Evolutionary conservation across 1,139 yeast species (phyloP), one percentile per base, ranked within the genome.

Genomic region (Hansenula lynferdii): DNA sequence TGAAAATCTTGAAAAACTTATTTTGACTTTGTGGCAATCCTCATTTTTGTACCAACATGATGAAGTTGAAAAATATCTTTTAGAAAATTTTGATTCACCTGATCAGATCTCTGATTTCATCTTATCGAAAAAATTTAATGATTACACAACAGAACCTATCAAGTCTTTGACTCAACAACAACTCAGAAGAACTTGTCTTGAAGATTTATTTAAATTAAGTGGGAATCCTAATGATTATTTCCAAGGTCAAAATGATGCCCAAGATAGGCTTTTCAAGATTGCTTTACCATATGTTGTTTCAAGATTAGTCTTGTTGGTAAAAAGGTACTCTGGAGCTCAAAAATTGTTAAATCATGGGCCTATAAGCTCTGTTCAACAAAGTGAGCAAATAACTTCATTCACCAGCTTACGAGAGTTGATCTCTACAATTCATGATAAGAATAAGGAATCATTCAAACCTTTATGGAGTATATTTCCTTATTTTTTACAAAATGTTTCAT

Each of bases 31-130:
- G 3, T 75, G 77, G 70, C 51, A 58, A 2, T 59, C 70, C 15
- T 79, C 86, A 3, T 73, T 71, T 42, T 55, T 77, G 14, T 79
- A 76, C 53, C 65, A 67, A 27, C 58, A 67, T 22, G 76, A 70
- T 43, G 75, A 70, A 21, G 50, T 69, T 10, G 80, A 73, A 38
- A 51, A 52, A 10, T 60, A 52, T 19, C 48, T 70, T 5, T 46
- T 69, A 14, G 48, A 51, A 14, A 44, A 43, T 7, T 50, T 57
- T 24, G 50, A 49, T 9, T 53, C 58, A 1, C 61, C 67, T 15
- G 40, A 41, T 3, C 60, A 60, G 12, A 55, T 65, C 10, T 51
- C 65, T 3, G 35, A 43, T 3, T 50, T 48, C 8, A 40, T 72
- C 5, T 48, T 65, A 7, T 31, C 47, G 2, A 60, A 65, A 36